These are phyloP conservation scores for Bruguiera hainesii DNA, from an alignment of 441 rosid genomes.

Conservation along the genomic window DNA sequence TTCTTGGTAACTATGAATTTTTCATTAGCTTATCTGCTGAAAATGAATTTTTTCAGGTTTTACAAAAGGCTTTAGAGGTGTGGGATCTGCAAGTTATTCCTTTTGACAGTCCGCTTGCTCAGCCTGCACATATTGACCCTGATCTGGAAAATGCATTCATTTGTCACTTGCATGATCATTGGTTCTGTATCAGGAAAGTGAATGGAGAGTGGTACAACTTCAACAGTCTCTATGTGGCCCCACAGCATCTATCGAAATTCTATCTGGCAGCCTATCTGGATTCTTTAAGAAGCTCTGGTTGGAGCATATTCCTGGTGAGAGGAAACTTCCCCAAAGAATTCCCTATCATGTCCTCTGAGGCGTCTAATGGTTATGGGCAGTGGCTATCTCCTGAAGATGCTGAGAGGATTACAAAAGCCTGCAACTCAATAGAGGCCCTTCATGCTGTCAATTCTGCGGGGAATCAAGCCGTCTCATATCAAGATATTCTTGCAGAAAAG, in stretches of 20 bases:
- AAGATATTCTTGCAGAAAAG: slow-evolving; percentile 42
- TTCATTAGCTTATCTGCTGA: neutral
- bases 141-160: slow-evolving; percentile 86
- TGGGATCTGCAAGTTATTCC: slow-evolving; percentile 93
- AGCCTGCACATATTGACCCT: slow-evolving; percentile 87
- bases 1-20: slow-evolving; percentile 10
- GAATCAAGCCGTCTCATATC: slow-evolving; percentile 35
- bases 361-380: slow-evolving; percentile 75
- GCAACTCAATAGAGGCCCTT: slow-evolving; percentile 39
- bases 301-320: slow-evolving; percentile 88
- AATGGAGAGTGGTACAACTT: slow-evolving; percentile 94
- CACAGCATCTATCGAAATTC: slow-evolving; percentile 79
- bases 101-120: slow-evolving; percentile 75
- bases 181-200: slow-evolving; percentile 92
- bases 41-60: slow-evolving; percentile 47
- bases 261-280: slow-evolving; percentile 89
- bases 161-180: slow-evolving; percentile 92
- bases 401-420: slow-evolving; percentile 67
- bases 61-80: slow-evolving; percentile 90
- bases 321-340: slow-evolving; percentile 88
- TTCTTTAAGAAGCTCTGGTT: slow-evolving; percentile 76
- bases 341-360: slow-evolving; percentile 65
- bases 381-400: slow-evolving; percentile 91
- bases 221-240: slow-evolving; percentile 86
- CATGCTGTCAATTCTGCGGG: slow-evolving; percentile 28